Evolutionary conservation across 306 rosid genomes (phyloP).

Genomic region (Glycine latifolia): DNA sequence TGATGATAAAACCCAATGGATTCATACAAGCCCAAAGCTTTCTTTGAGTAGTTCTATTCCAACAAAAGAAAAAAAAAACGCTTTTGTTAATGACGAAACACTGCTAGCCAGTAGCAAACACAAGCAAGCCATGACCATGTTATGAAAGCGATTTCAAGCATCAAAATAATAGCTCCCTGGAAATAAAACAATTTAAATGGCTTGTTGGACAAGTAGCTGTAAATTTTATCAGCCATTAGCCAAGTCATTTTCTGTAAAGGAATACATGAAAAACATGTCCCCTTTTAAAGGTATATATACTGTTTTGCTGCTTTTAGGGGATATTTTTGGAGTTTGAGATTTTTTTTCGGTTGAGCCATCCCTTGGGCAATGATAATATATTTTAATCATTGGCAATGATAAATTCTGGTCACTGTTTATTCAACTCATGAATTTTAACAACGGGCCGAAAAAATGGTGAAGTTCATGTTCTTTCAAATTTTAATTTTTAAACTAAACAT

Average conservation of each 20-base stretch:
- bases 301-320: background rate
- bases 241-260: conserved; percentile 11
- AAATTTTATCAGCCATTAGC: background rate
- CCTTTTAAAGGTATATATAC: background rate
- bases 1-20: no score
- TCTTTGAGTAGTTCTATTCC: no score
- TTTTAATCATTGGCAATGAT: background rate
- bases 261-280: background rate
- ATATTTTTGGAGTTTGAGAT: no score
- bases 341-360: background rate
- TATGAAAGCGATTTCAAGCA: background rate
- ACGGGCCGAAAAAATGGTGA: background rate
- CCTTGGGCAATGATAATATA: background rate
- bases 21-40: no score
- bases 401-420: background rate
- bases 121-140: background rate
- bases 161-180: background rate
- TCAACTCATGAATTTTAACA: background rate
- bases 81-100: no score
- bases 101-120: no score
- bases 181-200: background rate
- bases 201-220: conserved; percentile 8
- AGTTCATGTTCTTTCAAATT: no score
- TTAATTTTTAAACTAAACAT: no score
- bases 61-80: no score